A percentile compares a stretch with the other conserved stretches of the same genome.
Conservation (phyloP, 345 rosid species). For the Dipteronia sinensis region DNA sequence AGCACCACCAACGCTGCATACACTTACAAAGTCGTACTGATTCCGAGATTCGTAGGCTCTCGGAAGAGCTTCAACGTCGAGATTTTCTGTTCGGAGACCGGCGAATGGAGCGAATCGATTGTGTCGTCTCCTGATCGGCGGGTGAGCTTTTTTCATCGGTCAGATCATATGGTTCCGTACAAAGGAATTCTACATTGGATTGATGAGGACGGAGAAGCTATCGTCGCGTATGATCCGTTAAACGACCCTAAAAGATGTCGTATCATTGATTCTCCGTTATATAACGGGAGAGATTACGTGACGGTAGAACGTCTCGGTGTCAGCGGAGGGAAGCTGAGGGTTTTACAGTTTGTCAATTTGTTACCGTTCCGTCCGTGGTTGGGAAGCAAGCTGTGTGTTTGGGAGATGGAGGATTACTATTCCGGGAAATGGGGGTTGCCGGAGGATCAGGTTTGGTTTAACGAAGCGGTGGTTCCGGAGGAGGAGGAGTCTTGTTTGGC, state of each 20-base stretch:
- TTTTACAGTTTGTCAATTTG: background rate
- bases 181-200: slow-evolving; percentile 4
- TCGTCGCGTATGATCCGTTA: background rate
- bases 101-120: background rate
- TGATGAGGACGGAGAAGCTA: background rate
- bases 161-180: background rate
- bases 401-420: background rate
- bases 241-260: background rate
- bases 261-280: background rate
- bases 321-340: background rate
- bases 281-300: background rate
- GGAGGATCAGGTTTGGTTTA: too few species aligned
- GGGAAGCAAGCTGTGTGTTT: background rate
- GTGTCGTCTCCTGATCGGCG: background rate
- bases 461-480: too few species aligned
- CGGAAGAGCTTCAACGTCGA: background rate
- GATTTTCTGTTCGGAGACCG: background rate
- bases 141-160: background rate
- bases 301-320: background rate
- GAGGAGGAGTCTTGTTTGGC: too few species aligned
- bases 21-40: background rate
- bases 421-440: background rate
- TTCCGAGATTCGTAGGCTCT: background rate
- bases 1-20: background rate
- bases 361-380: background rate